Evolutionary conservation across 2,329 filamentous ascomycete species (phyloP), one percentile per base, ranked within the genome.

Genomic region (Beauveria rudraprayagi): DNA sequence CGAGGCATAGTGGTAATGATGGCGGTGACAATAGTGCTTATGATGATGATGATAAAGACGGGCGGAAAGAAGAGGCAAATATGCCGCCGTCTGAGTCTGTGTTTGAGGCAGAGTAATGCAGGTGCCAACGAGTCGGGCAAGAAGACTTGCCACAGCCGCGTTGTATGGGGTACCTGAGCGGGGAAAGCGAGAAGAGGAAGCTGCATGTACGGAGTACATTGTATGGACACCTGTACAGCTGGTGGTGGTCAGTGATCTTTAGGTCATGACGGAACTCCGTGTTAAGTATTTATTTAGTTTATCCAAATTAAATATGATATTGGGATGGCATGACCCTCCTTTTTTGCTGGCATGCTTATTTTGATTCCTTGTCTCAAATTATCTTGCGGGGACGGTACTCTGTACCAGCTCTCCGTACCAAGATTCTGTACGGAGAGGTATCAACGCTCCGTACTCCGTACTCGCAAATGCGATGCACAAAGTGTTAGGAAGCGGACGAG

Each of bases 31-130:
- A 37, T 37, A 14, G 14, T 37, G 34, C 14, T 16, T 37, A 48
- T 28, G 37, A 28, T 34, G 26, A 50, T 16, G 24, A 7, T 26
- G 26, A 48, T 16, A 16, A 24, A n/a, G 24, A 26, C 7, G 4
- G 34, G 34, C 34, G 34, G 19, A 14, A 14, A 34, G 16, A n/a
- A 28, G 24, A 26, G 40, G 26, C 10, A 11, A 34, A 52, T 24
- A n/a, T 28, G 47, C 14, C 16, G 17, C 19, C 34, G 47, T 52
- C 56, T 44, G 47, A 43, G 56, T 59, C 37, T 41, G 40, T 60
- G 56, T 60, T 60, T 53, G 56, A 60, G 56, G 56, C 56, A 50
- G 34, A 19, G 46, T 17, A 28, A 24, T 44, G 34, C n/a, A 40
- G n/a, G 16, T 37, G 34, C 34, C 34, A 37, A 37, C 34, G 34